phyloP scores from a whole-genome alignment of 352 stramenopile genomes.

The Pythium rhizo-oryzae region DNA sequence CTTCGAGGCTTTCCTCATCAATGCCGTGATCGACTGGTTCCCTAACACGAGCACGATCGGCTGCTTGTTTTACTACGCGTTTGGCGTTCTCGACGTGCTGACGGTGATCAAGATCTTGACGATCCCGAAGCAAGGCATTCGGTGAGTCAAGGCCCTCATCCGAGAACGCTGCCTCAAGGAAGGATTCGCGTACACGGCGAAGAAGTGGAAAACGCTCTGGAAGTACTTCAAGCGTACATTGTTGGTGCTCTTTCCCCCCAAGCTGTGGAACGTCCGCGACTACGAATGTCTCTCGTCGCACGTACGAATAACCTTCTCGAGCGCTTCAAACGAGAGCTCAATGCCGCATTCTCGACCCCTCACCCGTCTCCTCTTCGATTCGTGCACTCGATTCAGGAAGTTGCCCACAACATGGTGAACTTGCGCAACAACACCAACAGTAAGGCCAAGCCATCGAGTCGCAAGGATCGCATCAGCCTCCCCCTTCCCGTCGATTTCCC shows the following conservation, averaged over 20 bases:
- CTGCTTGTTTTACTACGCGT: slow-evolving; percentile 15
- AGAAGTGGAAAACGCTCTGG: neutral
- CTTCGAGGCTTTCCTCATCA: slow-evolving; percentile 10
- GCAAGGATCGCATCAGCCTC: neutral
- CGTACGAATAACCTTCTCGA: slow-evolving; percentile 31
- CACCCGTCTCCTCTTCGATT: slow-evolving; percentile 17
- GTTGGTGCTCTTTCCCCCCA: neutral
- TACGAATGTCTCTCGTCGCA: slow-evolving; percentile 6
- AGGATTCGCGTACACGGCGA: neutral
- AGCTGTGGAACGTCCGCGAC: neutral
- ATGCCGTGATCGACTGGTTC: slow-evolving; percentile 10
- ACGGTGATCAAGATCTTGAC: neutral
- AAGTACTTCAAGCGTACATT: neutral
- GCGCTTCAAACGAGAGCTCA: slow-evolving; percentile 29
- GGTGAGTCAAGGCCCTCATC: neutral
- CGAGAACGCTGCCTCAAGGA: neutral
- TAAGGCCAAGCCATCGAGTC: neutral
- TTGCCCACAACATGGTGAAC: neutral
- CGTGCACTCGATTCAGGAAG: slow-evolving; percentile 15
- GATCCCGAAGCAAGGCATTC: neutral
- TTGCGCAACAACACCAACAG: slow-evolving; percentile 1
- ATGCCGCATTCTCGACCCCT: slow-evolving; percentile 14
- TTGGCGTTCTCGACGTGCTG: slow-evolving; percentile 5
- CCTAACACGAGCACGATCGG: neutral
- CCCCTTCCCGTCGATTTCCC: neutral